Evolutionary conservation across 2,329 filamentous ascomycete genomes (phyloP).

Genomic region (Penicillium hordei): DNA sequence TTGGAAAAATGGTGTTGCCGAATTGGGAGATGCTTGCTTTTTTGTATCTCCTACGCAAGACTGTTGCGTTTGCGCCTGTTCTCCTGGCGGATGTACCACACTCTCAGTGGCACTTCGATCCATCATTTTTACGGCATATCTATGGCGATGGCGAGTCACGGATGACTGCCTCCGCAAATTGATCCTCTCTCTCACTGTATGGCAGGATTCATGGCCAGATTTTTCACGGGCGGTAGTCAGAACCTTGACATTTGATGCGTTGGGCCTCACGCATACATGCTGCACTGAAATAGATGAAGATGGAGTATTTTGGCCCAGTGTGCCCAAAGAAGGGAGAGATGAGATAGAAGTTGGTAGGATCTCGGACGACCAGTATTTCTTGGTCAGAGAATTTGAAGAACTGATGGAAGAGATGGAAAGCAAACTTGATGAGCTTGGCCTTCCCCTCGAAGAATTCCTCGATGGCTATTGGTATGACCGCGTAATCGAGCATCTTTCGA

Average conservation of each 20-base stretch:
- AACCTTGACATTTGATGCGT: constrained; percentile 12
- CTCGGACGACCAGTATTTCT: constrained; percentile 2
- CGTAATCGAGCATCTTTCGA: constrained; percentile 4
- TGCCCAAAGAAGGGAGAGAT: not conserved
- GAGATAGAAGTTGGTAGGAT: not conserved
- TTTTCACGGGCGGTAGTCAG: constrained; percentile 2
- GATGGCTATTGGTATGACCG: constrained; percentile 4
- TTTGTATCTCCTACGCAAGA: constrained; percentile 2
- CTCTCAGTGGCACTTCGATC: constrained; percentile 1
- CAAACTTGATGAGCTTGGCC: not conserved
- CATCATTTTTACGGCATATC: too few species aligned
- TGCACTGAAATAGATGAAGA: not conserved
- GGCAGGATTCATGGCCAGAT: not conserved
- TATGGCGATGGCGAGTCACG: too few species aligned
- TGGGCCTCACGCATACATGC: constrained; percentile 9
- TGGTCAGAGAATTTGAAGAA: constrained; percentile 1
- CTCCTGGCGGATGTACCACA: constrained; percentile 7
- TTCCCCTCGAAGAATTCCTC: constrained; percentile 12
- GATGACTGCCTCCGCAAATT: not conserved
- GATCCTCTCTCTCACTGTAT: not conserved
- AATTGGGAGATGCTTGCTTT: not conserved
- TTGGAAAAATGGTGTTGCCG: not conserved
- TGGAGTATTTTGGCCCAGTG: rapidly evolving
- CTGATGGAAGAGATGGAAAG: constrained; percentile 3
- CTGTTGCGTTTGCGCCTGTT: constrained; percentile 14